phyloP scores from a whole-genome alignment of 129 eudicot species.

The Smallanthus sonchifolius region DNA sequence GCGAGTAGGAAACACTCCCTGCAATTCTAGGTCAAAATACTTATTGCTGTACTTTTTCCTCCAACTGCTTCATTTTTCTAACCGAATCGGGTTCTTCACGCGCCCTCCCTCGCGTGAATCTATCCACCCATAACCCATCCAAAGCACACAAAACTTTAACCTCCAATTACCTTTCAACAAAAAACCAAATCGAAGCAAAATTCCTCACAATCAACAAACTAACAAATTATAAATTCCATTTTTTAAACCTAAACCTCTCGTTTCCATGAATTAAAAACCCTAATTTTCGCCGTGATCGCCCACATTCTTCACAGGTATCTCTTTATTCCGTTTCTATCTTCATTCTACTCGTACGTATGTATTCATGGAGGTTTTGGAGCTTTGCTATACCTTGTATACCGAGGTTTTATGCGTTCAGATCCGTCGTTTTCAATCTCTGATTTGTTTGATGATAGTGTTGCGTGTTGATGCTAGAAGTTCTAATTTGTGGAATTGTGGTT shows the following conservation, averaged over 20 bases:
- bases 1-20: not conserved
- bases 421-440: not conserved
- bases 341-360: not conserved
- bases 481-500: conserved; percentile 1
- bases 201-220: conserved; percentile 14
- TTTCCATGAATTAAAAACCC: conserved; percentile 33
- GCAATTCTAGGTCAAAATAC: not conserved
- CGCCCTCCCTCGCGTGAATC: conserved; percentile 20
- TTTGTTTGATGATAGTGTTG: not conserved
- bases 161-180: conserved; percentile 18
- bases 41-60: conserved; percentile 9
- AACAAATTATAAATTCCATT: not conserved
- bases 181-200: conserved; percentile 11
- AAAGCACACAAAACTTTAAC: not conserved
- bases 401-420: not conserved
- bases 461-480: conserved; percentile 3
- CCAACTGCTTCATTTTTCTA: conserved; percentile 22
- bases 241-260: conserved; percentile 6
- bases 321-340: conserved; percentile 1
- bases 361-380: not conserved
- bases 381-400: not conserved
- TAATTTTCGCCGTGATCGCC: conserved; percentile 21
- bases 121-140: not conserved
- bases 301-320: conserved; percentile 37
- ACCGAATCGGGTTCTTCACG: conserved; percentile 30